A percentile compares a stretch with the other conserved stretches of the same genome.
Evolutionary conservation across 331 rosid species (phyloP).

Genomic region (Prunus yedoensis): DNA sequence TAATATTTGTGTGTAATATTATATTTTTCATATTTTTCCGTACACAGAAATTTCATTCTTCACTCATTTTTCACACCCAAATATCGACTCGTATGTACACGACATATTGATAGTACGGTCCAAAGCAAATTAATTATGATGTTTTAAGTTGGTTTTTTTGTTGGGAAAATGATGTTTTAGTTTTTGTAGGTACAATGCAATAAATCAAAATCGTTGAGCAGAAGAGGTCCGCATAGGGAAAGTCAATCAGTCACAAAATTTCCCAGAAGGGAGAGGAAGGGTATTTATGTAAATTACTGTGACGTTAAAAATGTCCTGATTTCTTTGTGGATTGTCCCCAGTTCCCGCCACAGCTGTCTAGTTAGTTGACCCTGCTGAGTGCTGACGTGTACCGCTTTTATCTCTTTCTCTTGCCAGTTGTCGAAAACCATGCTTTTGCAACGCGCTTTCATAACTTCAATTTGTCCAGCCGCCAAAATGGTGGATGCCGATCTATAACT

Average conservation of each 20-base stretch:
- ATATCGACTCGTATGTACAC: not conserved
- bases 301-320: not conserved
- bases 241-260: not conserved
- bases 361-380: not conserved
- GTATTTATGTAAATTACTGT: not conserved
- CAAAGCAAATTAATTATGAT: not conserved
- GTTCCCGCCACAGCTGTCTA: not conserved
- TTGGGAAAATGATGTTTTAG: not conserved
- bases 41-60: too few relatives aligned
- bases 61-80: too few relatives aligned
- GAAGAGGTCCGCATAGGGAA: not conserved
- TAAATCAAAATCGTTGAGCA: not conserved
- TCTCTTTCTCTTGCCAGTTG: too few relatives aligned
- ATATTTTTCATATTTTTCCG: too few relatives aligned
- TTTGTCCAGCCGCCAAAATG: not conserved
- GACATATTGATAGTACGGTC: not conserved
- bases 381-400: not conserved
- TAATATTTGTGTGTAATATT: too few relatives aligned
- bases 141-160: not conserved
- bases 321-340: not conserved
- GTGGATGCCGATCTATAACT: not conserved
- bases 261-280: not conserved
- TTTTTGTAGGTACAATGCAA: not conserved
- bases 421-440: not conserved
- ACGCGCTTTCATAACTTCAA: not conserved